Conservation (phyloP, 306 rosid species). For the Cucumis hystrix region DNA sequence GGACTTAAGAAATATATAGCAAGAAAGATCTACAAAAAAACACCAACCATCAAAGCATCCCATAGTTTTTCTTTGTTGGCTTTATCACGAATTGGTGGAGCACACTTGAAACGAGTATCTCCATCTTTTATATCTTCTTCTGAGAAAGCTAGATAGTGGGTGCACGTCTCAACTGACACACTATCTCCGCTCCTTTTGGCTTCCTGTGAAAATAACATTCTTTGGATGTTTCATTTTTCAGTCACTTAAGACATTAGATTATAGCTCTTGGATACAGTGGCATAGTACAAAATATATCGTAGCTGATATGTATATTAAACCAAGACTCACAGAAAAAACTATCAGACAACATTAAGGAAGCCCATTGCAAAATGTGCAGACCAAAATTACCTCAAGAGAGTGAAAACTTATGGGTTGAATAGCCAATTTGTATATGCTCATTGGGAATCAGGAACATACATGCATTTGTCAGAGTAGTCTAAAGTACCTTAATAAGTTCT, state of each 20-base stretch:
- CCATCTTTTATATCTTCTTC: conserved; percentile 66
- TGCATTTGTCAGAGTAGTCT: background rate
- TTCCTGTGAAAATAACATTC: conserved; percentile 27
- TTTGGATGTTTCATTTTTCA: background rate
- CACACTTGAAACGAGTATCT: conserved; percentile 85
- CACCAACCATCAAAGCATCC: conserved; percentile 62
- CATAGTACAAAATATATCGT: background rate
- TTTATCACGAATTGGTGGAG: conserved; percentile 84
- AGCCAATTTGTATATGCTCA: background rate
- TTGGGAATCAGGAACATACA: background rate
- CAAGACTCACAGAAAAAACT: background rate
- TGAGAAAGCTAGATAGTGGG: conserved; percentile 82
- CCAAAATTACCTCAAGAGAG: background rate
- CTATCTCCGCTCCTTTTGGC: conserved; percentile 74
- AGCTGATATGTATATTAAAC: background rate
- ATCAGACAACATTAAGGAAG: background rate
- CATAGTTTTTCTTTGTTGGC: conserved; percentile 65
- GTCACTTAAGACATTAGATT: background rate
- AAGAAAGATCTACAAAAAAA: background rate
- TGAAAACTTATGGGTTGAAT: background rate
- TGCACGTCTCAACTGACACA: conserved; percentile 74
- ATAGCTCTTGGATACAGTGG: background rate
- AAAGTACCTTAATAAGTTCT: conserved; percentile 65
- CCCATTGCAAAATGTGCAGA: background rate
- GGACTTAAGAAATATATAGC: background rate